Evolutionary conservation across 768 basidiomycete species (phyloP).

Genomic region (Hypholoma fasciculare): DNA sequence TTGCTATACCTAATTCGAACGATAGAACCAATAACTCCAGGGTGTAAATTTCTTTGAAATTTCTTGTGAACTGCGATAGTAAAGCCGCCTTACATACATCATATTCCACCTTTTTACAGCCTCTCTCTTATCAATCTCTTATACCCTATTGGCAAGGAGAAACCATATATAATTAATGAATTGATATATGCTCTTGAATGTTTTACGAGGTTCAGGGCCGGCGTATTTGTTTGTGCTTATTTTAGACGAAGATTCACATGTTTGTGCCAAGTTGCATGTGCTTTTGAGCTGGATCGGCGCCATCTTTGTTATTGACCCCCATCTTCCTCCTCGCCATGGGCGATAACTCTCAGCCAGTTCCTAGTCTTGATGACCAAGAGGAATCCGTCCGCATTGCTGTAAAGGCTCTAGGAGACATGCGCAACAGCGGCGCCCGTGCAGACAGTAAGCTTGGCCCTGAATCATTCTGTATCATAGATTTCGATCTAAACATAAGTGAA

Average conservation of each 20-base stretch:
- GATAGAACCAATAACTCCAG: no score
- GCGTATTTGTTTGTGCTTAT: not conserved
- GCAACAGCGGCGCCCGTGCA: constrained; percentile 40
- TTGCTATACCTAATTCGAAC: no score
- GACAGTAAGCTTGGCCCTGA: not conserved
- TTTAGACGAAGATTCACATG: constrained; percentile 5
- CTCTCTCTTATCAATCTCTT: no score
- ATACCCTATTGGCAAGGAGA: no score
- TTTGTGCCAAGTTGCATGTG: constrained; percentile 2
- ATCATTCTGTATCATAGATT: not conserved
- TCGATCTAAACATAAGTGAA: not conserved
- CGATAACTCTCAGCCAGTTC: constrained; percentile 2
- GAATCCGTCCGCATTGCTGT: constrained; percentile 82
- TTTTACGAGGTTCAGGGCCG: not conserved
- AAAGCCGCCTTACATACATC: no score
- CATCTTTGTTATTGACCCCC: constrained; percentile 3
- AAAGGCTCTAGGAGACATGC: constrained; percentile 76
- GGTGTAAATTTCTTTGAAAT: no score
- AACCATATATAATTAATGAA: not conserved
- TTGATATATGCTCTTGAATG: not conserved
- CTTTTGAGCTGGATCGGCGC: not conserved
- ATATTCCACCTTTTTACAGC: no score
- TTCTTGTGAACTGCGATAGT: no score
- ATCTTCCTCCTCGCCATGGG: constrained; percentile 15
- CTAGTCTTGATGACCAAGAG: constrained; percentile 49